Conservation (phyloP, 78 protist species). For the Dictyostelium firmibasis region DNA sequence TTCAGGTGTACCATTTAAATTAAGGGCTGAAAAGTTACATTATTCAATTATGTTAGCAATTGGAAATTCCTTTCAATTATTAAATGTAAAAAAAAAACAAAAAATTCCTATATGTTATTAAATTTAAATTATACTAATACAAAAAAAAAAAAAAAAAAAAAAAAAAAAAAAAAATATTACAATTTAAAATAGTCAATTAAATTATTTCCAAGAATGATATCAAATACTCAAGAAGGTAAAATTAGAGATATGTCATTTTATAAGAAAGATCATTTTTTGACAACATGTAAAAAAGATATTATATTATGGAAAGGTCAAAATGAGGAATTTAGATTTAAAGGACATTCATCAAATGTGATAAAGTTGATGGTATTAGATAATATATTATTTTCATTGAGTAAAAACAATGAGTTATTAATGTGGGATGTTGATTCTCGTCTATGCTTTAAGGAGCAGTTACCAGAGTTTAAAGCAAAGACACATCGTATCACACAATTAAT, state of each 20-base stretch:
- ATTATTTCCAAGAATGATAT: slow-evolving; percentile 19
- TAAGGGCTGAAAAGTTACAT: slow-evolving; percentile 9
- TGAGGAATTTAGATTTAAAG: slow-evolving; percentile 6
- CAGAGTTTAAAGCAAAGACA: not conserved
- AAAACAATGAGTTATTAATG: slow-evolving; percentile 58
- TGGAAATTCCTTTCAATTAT: slow-evolving; percentile 41
- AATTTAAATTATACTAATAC: too few species aligned
- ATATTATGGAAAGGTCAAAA: slow-evolving; percentile 16
- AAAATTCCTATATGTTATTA: too few species aligned
- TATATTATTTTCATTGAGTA: slow-evolving; percentile 42
- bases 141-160: not conserved
- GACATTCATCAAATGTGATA: slow-evolving; percentile 45
- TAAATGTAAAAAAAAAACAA: too few species aligned
- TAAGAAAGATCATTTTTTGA: not conserved
- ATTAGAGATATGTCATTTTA: slow-evolving; percentile 28
- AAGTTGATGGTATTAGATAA: slow-evolving; percentile 33
- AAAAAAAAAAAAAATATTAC: not conserved
- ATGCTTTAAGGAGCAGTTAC: not conserved
- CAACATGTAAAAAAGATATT: slow-evolving; percentile 44
- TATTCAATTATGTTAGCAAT: slow-evolving; percentile 39
- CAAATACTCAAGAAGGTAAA: slow-evolving; percentile 19
- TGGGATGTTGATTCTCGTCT: slow-evolving; percentile 31
- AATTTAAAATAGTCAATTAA: slow-evolving; percentile 32
- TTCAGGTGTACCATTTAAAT: slow-evolving; percentile 28
- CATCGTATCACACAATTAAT: slow-evolving; percentile 38